These are phyloP conservation scores for Trichophyton benhamiae DNA, from an alignment of 2,329 filamentous ascomycete species.

Conservation along the genomic window DNA sequence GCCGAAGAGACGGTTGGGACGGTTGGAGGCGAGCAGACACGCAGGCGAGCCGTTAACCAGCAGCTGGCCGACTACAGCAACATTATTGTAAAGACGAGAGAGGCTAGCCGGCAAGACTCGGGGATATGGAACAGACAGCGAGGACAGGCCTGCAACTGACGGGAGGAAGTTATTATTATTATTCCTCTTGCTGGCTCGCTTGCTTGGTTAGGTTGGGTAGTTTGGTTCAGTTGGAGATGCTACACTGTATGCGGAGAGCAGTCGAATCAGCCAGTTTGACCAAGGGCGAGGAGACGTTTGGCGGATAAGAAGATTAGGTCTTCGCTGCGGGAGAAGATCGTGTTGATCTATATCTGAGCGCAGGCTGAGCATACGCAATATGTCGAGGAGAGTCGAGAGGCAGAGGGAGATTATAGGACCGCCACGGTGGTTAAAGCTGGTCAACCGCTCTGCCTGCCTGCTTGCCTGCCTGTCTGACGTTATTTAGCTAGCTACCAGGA, in stretches of 20 bases:
- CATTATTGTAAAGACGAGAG: background rate
- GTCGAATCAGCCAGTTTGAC: background rate
- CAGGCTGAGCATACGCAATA: background rate
- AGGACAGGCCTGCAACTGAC: background rate
- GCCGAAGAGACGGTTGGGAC: background rate
- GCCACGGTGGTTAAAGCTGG: background rate
- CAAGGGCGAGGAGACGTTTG: background rate
- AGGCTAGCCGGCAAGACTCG: background rate
- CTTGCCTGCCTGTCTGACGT: background rate
- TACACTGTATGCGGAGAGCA: background rate
- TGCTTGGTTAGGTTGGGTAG: background rate
- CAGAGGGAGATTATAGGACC: background rate
- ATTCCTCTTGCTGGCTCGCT: background rate
- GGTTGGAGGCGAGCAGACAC: too few relatives aligned
- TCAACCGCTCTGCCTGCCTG: background rate
- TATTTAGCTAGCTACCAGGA: background rate
- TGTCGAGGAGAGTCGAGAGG: background rate
- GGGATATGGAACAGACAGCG: background rate
- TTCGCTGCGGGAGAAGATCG: background rate
- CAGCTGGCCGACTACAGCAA: background rate
- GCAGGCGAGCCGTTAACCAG: background rate
- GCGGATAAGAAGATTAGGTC: background rate
- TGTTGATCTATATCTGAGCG: constrained; percentile 1
- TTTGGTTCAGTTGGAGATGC: background rate
- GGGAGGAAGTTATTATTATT: background rate